Base-by-base conservation (phyloP, 2,329 filamentous ascomycete species). In the Arthrobotrys megalospora region DNA sequence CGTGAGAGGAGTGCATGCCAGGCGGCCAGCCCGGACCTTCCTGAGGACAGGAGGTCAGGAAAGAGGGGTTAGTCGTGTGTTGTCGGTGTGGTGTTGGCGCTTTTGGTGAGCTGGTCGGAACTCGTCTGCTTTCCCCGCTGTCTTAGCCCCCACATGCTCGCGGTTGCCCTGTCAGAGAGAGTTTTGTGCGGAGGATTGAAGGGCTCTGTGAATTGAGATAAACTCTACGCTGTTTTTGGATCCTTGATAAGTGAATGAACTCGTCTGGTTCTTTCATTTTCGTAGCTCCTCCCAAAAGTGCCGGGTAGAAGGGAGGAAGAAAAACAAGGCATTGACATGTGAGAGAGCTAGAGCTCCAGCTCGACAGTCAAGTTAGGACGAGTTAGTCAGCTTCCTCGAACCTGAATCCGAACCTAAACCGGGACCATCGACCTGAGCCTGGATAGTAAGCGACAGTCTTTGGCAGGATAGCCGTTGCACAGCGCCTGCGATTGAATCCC, bases 91-190 rank as follows among this genome's bases (percentile, higher is more conserved):
- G 69, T 66, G 68, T 65, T 72, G 60, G 60, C 41, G 48, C 36
- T 43, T 55, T 24, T 52, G 52, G 66, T 70, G 53, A 69, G 52
- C 66, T 71, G 45, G 71, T 76, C 71, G 71, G 71, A 76, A 76
- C 71, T 76, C 71, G 71, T 76, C 63, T 66, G 55, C 32, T 68
- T 38, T 62, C 63, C 71, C 63, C 63, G 69, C 69, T 73, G 69
- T 73, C 69, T 73, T 48, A 73, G 69, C 69, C 69, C 62, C 69
- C 69, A 73, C 55, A 60, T 21, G 36, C 19, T 60, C 36, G 55
- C 16, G 55, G 32, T 38, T 19, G 16, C 53, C 53, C 19, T 60
- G 53, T 43, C 1, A 60, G 32, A 58, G 52, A n/a, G n/a, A n/a
- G n/a, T n/a, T 45, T 55, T 38, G 6, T 43, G 53, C 16, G 24